Percentiles rank a stretch among this genome's conserved stretches.
Conservation (phyloP, 2,329 filamentous ascomycete species). For the Aureobasidium sp. region DNA sequence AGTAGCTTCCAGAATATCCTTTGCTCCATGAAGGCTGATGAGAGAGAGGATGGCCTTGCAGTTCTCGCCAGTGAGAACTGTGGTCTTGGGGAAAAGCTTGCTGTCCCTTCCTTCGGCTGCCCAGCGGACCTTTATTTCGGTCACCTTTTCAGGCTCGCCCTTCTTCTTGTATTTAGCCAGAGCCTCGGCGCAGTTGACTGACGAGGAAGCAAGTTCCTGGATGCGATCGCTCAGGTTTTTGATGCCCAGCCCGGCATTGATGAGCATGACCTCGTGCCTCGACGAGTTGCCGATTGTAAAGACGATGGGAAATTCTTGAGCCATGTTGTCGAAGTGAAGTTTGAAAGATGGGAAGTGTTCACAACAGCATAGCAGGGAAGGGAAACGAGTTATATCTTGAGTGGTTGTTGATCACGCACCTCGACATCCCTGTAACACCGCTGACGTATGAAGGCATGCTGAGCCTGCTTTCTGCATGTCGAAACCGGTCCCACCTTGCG, state of each 20-base stretch:
- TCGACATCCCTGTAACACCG: neutral
- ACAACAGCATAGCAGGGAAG: neutral
- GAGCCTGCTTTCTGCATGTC: conserved; percentile 1
- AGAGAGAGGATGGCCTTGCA: conserved; percentile 23
- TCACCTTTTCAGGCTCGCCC: conserved; percentile 20
- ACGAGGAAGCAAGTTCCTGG: conserved; percentile 16
- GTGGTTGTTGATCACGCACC: neutral
- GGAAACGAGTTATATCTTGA: neutral
- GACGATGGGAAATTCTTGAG: conserved; percentile 23
- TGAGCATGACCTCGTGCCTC: conserved; percentile 27
- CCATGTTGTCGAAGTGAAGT: neutral
- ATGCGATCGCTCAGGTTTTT: conserved; percentile 18
- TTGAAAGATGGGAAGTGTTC: neutral
- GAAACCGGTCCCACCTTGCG: conserved; percentile 2
- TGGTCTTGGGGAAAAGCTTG: conserved; percentile 25
- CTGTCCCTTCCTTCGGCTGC: conserved; percentile 22
- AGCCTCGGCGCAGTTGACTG: conserved; percentile 25
- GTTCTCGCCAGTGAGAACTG: conserved; percentile 28
- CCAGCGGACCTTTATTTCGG: conserved; percentile 26
- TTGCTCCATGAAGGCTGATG: conserved; percentile 24
- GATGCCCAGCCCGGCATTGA: conserved; percentile 19
- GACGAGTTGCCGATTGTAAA: conserved; percentile 27
- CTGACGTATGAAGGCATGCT: conserved; percentile 5
- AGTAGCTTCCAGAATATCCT: conserved; percentile 28
- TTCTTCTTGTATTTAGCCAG: conserved; percentile 28